Percentiles rank a stretch among this genome's conserved stretches.
Evolutionary conservation across 352 stramenopile species (phyloP).

Genomic region (Phytophthora sp.): DNA sequence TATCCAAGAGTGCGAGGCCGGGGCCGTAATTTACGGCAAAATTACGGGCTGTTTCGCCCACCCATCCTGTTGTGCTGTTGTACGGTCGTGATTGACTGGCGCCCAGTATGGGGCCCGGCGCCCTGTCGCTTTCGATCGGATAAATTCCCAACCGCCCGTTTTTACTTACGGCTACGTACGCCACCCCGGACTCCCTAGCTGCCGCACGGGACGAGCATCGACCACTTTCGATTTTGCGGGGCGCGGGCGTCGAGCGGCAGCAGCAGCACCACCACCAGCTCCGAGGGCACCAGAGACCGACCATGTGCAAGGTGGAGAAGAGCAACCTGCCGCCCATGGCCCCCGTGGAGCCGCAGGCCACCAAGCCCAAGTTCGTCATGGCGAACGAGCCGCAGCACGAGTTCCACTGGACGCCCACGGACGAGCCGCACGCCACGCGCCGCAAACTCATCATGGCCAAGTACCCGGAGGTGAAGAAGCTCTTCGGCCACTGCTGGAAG

Average conservation of each 20-base stretch:
- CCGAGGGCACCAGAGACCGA: background rate
- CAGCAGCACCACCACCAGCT: conserved; percentile 3
- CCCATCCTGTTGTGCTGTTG: conserved; percentile 17
- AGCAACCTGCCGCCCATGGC: conserved; percentile 40
- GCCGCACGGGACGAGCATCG: background rate
- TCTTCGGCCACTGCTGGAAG: conserved; percentile 85
- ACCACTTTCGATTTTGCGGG: conserved; percentile 40
- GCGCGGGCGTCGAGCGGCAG: conserved; percentile 16
- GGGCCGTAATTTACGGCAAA: too few species aligned
- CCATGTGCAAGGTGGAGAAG: conserved; percentile 60
- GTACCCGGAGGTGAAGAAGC: conserved; percentile 91
- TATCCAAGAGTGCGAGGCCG: too few species aligned
- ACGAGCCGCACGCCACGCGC: conserved; percentile 89
- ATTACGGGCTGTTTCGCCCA: conserved; percentile 18
- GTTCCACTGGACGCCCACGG: conserved; percentile 85
- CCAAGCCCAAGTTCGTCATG: conserved; percentile 53
- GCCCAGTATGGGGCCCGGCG: conserved; percentile 22
- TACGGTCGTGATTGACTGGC: conserved; percentile 21
- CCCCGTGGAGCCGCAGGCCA: conserved; percentile 40
- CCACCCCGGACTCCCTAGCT: background rate
- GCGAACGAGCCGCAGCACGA: conserved; percentile 56
- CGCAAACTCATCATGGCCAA: conserved; percentile 87
- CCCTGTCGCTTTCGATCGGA: conserved; percentile 4
- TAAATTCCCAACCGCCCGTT: conserved; percentile 15
- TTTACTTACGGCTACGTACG: conserved; percentile 25